Percentiles rank a stretch among this genome's conserved stretches.
phyloP scores from a whole-genome alignment of 805 yeast species.

The Diddensiella transvaalensis region DNA sequence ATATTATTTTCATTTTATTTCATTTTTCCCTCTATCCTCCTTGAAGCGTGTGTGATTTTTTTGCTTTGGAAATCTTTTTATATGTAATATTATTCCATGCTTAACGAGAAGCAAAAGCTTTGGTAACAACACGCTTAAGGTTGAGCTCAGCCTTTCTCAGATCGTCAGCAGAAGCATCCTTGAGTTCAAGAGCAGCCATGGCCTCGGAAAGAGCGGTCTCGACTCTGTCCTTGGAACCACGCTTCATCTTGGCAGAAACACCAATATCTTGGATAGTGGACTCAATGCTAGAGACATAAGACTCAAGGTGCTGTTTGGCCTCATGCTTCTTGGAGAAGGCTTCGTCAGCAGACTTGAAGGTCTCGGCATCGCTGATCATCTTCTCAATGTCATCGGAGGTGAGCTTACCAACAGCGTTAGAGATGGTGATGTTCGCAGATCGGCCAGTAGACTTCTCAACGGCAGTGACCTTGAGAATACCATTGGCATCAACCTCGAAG shows the following conservation, averaged over 20 bases:
- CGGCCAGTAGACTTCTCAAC: constrained; percentile 98
- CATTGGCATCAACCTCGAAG: constrained; percentile 98
- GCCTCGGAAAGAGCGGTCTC: constrained; percentile 98
- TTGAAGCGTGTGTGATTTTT: too few relatives aligned
- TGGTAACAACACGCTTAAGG: constrained; percentile 98
- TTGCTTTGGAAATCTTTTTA: not conserved
- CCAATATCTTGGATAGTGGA: constrained; percentile 97
- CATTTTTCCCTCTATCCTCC: not conserved
- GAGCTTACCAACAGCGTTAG: constrained; percentile 98
- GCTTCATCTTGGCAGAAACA: constrained; percentile 95
- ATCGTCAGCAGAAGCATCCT: constrained; percentile 95
- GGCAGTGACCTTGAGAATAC: constrained; percentile 99
- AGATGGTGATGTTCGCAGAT: constrained; percentile 96
- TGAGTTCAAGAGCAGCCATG: constrained; percentile 93
- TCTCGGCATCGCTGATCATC: constrained; percentile 98
- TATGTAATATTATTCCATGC: not conserved
- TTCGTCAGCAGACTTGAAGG: constrained; percentile 98
- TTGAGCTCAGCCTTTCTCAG: constrained; percentile 98
- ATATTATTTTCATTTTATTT: too few relatives aligned
- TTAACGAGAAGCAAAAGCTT: constrained; percentile 94
- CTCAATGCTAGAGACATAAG: constrained; percentile 95
- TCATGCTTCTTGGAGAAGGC: constrained; percentile 99
- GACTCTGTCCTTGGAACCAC: constrained; percentile 94
- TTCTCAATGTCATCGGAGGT: constrained; percentile 94
- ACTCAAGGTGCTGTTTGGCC: constrained; percentile 98